Base-by-base conservation (phyloP, 1,284 basidiomycete genomes). In the Apiotrichum gamsii region DNA sequence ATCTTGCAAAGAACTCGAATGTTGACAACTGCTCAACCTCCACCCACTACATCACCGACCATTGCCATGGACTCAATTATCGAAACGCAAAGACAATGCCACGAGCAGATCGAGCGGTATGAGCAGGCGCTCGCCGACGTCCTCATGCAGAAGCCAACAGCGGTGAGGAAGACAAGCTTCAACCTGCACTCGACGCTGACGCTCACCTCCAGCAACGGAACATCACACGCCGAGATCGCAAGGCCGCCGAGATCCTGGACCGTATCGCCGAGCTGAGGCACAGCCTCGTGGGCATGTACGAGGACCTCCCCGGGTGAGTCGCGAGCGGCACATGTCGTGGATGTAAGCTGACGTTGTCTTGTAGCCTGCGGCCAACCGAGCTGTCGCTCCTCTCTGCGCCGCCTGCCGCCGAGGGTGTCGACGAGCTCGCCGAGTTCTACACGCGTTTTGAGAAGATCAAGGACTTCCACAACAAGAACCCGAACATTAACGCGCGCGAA, bases 391-490 rank as follows among this genome's bases (percentile, higher is more conserved):
- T 72, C 42, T 74, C 77, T 73, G 58, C 78, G 72, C 64, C 70
- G 19, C 62, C 76, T 15, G 54, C 69, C 18, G 47, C 71, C 48
- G 43, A 79, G 78, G 60, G 70, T 23, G 45, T 71, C 52, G 82
- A 83, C 64, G 88, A 95, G 69, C 77, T 96, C 40, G 82, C 83
- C 39, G 88, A 93, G 70, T 99, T 98, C 77, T 98, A 99, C 75
- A 76, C 82, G 64, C 84, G 94, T 69, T 83, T 98, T 74, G 84
- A 82, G 65, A 88, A 86, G 78, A 83, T 98, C 70, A 89, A 91
- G 75, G 90, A 94, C 65, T 90, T 96, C 78, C 86, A 97, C 78
- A 80, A 80, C 70, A 90, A 89, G 77, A 95, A 97, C 78, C 90
- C 90, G 73, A 85, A 90, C 75, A 78, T 84, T 73, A 79, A 83